Conservation (phyloP, 495 filamentous ascomycete genomes). For the Penicillium canariense region DNA sequence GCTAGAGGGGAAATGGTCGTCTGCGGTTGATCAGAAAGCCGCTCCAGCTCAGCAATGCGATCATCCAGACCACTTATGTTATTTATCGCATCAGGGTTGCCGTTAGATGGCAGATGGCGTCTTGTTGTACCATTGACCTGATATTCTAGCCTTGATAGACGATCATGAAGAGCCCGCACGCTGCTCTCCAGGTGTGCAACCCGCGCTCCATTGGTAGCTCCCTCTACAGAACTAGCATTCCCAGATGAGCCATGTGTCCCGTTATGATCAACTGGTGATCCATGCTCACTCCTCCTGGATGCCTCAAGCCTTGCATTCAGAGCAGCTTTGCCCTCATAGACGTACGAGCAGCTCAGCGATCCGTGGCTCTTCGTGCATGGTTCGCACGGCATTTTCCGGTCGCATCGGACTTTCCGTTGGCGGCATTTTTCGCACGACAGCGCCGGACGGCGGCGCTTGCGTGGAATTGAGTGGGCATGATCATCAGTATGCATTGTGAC, state of each 20-base stretch:
- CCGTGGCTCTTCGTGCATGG: constrained; percentile 34
- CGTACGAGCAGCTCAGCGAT: constrained; percentile 25
- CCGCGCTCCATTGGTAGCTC: constrained; percentile 2
- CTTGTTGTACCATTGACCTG: not conserved
- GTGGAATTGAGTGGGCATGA: constrained; percentile 4
- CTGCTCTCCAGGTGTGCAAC: constrained; percentile 16
- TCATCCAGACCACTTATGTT: not conserved
- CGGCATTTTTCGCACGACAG: constrained; percentile 46
- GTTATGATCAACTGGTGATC: not conserved
- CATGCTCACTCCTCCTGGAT: constrained; percentile 1
- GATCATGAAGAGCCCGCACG: constrained; percentile 17
- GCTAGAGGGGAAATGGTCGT: constrained; percentile 16
- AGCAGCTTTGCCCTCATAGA: constrained; percentile 19
- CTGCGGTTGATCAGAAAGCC: constrained; percentile 2
- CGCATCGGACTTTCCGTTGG: constrained; percentile 46
- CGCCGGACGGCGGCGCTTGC: constrained; percentile 41
- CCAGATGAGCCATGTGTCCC: not conserved
- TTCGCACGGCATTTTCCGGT: constrained; percentile 39
- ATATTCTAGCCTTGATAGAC: constrained; percentile 15
- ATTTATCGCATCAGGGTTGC: not conserved
- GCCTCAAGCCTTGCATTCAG: constrained; percentile 10
- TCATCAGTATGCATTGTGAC: not conserved
- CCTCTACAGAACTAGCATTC: not conserved
- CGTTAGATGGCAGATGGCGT: not conserved
- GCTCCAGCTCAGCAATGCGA: not conserved